These are phyloP conservation scores for Coemansia sp. DNA, from an alignment of 192 early-diverging fungal genomes.

Conservation along the genomic window DNA sequence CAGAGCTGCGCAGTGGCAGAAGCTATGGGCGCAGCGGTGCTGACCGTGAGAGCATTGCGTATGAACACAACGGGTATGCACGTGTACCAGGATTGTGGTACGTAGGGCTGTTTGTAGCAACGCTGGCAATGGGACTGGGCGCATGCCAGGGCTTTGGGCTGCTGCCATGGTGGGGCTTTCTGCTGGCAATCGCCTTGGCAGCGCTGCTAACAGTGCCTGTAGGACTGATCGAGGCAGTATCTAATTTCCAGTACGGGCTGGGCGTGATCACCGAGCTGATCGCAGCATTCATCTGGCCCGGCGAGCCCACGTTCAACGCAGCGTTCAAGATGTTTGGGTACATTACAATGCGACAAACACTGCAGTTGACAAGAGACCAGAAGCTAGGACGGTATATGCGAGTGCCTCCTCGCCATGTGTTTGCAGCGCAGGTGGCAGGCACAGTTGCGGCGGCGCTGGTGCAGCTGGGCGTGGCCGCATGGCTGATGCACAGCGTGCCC, in stretches of 20 bases:
- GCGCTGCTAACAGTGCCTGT: slow-evolving; percentile 68
- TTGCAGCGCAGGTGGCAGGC: slow-evolving; percentile 69
- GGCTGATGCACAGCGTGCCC: slow-evolving; percentile 58
- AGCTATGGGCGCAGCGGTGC: slow-evolving; percentile 6
- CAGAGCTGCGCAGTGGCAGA: slow-evolving; percentile 2
- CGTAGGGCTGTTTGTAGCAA: slow-evolving; percentile 19
- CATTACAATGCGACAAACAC: slow-evolving; percentile 68
- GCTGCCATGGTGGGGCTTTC: slow-evolving; percentile 66
- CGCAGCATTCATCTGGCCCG: slow-evolving; percentile 72
- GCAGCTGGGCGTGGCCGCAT: slow-evolving; percentile 64
- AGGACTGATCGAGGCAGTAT: slow-evolving; percentile 72
- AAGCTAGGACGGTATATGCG: slow-evolving; percentile 74
- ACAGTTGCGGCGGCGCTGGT: slow-evolving; percentile 69
- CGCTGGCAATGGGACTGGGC: slow-evolving; percentile 34
- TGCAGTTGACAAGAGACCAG: slow-evolving; percentile 63
- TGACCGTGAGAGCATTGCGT: slow-evolving; percentile 53
- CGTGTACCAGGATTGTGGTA: slow-evolving; percentile 74
- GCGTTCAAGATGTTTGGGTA: slow-evolving; percentile 81
- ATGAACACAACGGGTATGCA: slow-evolving; percentile 23
- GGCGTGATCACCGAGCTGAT: slow-evolving; percentile 82
- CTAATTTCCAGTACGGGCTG: slow-evolving; percentile 69
- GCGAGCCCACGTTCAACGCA: slow-evolving; percentile 72
- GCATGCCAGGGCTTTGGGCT: slow-evolving; percentile 28
- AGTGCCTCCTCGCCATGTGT: slow-evolving; percentile 72
- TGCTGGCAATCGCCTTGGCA: slow-evolving; percentile 60